phyloP scores from a whole-genome alignment of 2,329 filamentous ascomycete species.

The Cercospora sp. region DNA sequence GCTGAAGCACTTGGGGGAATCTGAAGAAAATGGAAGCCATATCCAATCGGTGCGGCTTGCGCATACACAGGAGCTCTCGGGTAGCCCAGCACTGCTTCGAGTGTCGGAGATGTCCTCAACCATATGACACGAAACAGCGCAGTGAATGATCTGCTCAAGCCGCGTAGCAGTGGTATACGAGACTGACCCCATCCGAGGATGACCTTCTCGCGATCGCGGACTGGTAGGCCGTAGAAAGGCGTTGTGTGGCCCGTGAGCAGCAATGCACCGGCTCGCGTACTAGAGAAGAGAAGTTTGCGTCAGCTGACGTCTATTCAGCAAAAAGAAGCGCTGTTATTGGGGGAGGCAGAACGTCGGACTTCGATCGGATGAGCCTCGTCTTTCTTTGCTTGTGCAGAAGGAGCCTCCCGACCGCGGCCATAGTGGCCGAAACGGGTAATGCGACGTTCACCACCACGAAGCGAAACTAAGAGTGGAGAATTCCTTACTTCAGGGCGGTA shows the following conservation, averaged over 20 bases:
- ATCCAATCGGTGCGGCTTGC: slow-evolving; percentile 51
- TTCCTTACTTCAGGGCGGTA: slow-evolving; percentile 53
- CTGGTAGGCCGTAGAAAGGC: slow-evolving; percentile 62
- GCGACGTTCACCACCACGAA: neutral
- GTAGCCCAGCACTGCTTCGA: slow-evolving; percentile 59
- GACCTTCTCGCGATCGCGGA: slow-evolving; percentile 61
- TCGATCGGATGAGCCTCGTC: slow-evolving; percentile 14
- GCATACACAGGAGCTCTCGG: slow-evolving; percentile 58
- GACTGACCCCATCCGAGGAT: slow-evolving; percentile 63
- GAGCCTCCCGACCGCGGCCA: neutral
- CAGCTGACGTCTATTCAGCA: slow-evolving; percentile 17
- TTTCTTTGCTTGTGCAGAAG: slow-evolving; percentile 3
- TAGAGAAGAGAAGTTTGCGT: slow-evolving; percentile 36
- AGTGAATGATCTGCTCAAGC: slow-evolving; percentile 58
- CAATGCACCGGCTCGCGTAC: slow-evolving; percentile 62
- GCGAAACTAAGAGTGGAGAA: slow-evolving; percentile 6
- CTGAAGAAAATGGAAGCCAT: slow-evolving; percentile 63
- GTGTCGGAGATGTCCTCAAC: slow-evolving; percentile 56
- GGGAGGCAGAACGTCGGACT: slow-evolving; percentile 20
- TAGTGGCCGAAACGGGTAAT: neutral
- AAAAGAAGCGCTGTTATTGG: slow-evolving; percentile 14
- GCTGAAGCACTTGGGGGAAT: slow-evolving; percentile 44
- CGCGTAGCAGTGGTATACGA: slow-evolving; percentile 56
- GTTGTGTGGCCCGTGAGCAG: slow-evolving; percentile 67
- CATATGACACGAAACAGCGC: slow-evolving; percentile 57